These are phyloP conservation scores for Candida boleticola DNA, from an alignment of 805 yeast species.

Conservation along the genomic window DNA sequence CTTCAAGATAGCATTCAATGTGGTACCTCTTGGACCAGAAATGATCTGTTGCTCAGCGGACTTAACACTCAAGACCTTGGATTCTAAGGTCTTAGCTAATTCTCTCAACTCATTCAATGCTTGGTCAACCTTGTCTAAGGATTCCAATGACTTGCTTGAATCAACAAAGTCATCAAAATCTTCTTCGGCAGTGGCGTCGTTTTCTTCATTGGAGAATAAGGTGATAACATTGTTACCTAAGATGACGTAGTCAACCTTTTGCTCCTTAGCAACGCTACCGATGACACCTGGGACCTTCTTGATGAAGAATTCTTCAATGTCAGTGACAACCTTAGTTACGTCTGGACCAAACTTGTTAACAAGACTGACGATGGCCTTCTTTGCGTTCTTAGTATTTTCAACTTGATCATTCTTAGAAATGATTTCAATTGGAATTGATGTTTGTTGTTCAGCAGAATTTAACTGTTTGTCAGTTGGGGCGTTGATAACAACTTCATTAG, in stretches of 20 bases:
- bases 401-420: conserved; percentile 47
- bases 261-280: conserved; percentile 39
- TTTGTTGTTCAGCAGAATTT: conserved; percentile 28
- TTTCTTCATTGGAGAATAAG: conserved; percentile 52
- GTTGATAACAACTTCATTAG: conserved; percentile 34
- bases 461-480: conserved; percentile 41
- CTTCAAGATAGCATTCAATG: conserved; percentile 46
- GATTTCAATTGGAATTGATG: conserved; percentile 60
- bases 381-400: conserved; percentile 56
- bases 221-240: conserved; percentile 50
- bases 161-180: conserved; percentile 72
- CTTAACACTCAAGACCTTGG: conserved; percentile 51
- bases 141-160: conserved; percentile 53
- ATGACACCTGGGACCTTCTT: conserved; percentile 43
- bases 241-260: conserved; percentile 57
- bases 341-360: conserved; percentile 76
- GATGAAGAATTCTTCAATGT: conserved; percentile 63
- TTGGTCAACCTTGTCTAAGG: conserved; percentile 52
- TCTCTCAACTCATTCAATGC: conserved; percentile 59
- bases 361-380: conserved; percentile 65
- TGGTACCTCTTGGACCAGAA: conserved; percentile 59
- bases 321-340: conserved; percentile 54
- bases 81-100: conserved; percentile 51
- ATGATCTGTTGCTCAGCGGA: conserved; percentile 52
- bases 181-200: conserved; percentile 24